Conservation (phyloP, 345 rosid genomes). For the Lepidium sativum region DNA sequence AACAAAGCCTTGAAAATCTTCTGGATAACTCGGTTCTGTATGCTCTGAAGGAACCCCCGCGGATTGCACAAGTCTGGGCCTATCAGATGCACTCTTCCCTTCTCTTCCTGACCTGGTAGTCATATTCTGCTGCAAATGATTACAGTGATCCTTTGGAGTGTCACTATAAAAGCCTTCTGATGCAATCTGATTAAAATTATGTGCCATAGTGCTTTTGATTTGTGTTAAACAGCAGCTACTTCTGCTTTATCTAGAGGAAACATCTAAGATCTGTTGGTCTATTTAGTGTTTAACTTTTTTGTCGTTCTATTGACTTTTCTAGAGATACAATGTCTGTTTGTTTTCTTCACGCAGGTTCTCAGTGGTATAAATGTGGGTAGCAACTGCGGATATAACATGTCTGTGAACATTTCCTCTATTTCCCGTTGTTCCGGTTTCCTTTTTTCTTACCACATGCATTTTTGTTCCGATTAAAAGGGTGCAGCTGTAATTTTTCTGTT, state of each 20-base stretch:
- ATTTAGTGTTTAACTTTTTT: not conserved
- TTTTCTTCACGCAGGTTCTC: conserved; percentile 48
- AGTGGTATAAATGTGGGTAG: conserved; percentile 95
- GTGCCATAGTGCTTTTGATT: not conserved
- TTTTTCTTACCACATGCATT: not conserved
- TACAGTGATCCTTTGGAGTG: not conserved
- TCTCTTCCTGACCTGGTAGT: conserved; percentile 75
- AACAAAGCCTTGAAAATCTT: not conserved
- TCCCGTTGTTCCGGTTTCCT: not conserved
- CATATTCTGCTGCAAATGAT: not conserved
- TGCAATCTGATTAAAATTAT: not conserved
- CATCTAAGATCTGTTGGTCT: not conserved
- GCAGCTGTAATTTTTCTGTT: not conserved
- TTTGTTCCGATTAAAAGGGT: not conserved
- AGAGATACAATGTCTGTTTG: conserved; percentile 8
- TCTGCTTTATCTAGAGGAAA: not conserved
- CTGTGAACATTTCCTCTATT: conserved; percentile 23
- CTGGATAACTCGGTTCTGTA: not conserved
- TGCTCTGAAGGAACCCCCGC: conserved; percentile 78
- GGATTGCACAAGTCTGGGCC: conserved; percentile 74
- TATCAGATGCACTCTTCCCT: conserved; percentile 64
- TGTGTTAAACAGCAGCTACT: not conserved
- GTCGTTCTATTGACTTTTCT: not conserved
- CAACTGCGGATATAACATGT: conserved; percentile 91
- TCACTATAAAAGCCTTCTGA: not conserved